phyloP scores from a whole-genome alignment of 2,329 filamentous ascomycete species.

The Fusarium heterosporum region DNA sequence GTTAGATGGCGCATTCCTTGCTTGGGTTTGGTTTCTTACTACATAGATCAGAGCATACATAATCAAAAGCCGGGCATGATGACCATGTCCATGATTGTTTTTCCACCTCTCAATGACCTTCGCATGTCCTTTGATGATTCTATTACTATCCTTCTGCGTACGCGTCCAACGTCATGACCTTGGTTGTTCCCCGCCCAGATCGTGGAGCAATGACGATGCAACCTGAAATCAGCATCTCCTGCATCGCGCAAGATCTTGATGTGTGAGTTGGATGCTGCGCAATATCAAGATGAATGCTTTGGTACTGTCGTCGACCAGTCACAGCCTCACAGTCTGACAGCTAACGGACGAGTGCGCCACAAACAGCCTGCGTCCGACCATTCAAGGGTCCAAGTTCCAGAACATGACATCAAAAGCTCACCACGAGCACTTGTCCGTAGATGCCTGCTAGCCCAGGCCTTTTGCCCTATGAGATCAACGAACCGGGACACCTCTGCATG shows the following conservation, averaged over 20 bases:
- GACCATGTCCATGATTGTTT: conserved; percentile 17
- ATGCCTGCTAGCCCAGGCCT: conserved; percentile 25
- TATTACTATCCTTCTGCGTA: neutral
- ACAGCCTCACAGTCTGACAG: conserved; percentile 31
- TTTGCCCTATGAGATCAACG: conserved; percentile 24
- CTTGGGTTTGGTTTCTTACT: conserved; percentile 21
- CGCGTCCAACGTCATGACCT: conserved; percentile 24
- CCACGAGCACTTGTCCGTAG: conserved; percentile 2
- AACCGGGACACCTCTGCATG: conserved; percentile 17
- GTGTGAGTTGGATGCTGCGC: conserved; percentile 14
- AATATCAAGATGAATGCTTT: conserved; percentile 1
- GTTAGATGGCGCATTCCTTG: conserved; percentile 53
- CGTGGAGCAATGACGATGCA: conserved; percentile 18
- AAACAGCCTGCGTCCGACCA: conserved; percentile 17
- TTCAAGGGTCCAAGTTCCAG: conserved; percentile 28
- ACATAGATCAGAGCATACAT: conserved; percentile 24
- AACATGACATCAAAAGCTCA: conserved; percentile 34
- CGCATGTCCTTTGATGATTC: neutral
- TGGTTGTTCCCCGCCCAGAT: neutral
- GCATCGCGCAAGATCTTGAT: conserved; percentile 13
- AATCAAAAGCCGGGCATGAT: conserved; percentile 35
- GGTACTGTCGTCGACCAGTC: conserved; percentile 24
- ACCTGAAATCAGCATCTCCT: conserved; percentile 7
- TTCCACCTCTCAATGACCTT: conserved; percentile 10
- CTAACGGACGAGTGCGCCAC: conserved; percentile 26